Base-by-base conservation (phyloP, 208 protist genomes). In the Leishmania gerbilli region DNA sequence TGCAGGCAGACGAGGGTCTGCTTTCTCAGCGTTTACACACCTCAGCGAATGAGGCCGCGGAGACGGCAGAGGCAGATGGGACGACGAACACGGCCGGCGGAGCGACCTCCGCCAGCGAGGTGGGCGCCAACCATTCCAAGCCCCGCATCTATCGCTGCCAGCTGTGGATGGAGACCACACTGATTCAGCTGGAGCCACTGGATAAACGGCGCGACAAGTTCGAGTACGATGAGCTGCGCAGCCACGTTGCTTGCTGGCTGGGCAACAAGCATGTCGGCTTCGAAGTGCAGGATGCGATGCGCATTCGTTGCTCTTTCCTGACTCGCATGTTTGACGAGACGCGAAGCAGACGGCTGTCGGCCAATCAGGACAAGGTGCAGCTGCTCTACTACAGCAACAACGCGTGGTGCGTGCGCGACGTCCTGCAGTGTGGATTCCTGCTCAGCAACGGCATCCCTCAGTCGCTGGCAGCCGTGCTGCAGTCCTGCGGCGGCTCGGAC, bases 381-480 rank as follows among this genome's bases (percentile, higher is more conserved):
- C 81, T 96, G n/a, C 88, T 96, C 49, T 96, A 89, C 82, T 96
- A 96, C 85, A 92, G 86, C 58, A 94, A 94, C 83, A 96, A 96
- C 71, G 87, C 87, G 27, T 91, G 89, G 86, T 55, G 72, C 40
- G 80, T 81, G 49, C 72, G 79, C 0, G 87, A 93, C 4, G 90
- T 91, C 27, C 42, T 96, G 76, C 82, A 87, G 82, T 87, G 80
- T 49, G 92, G 92, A 56, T 96, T 96, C 78, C 45, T 89, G 80
- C 53, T 90, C 17, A 69, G 67, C 27, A 58, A 79, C 21, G 84
- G 40, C 51, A 68, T 87, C 2, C 86, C 86, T 1, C 56, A 19
- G 31, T 80, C 79, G 8, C 64, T 75, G 37, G 71, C 69, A 42
- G 51, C 82, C 31, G 74, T 71, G 65, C 53, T 82, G 71, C 77